Conservation (phyloP, 2,329 filamentous ascomycete genomes). For the Xylariales sp. region DNA sequence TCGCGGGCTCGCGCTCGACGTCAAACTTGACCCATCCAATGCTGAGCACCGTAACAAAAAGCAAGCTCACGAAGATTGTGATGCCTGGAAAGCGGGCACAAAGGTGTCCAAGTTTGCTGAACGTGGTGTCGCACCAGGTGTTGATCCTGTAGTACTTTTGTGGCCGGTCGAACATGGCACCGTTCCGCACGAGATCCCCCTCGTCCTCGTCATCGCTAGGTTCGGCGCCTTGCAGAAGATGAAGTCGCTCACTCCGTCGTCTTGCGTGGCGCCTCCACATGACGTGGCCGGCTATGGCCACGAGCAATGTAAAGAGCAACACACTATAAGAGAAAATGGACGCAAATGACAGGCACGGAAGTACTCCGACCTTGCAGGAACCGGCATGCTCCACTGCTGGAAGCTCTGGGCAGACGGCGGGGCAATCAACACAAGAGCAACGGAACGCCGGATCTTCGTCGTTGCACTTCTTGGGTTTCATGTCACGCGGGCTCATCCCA, state of each 20-base stretch:
- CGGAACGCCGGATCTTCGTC: constrained; percentile 80
- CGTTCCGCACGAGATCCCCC: constrained; percentile 73
- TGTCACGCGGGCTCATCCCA: constrained; percentile 67
- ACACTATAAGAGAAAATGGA: constrained; percentile 83
- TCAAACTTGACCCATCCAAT: constrained; percentile 84
- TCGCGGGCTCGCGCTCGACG: constrained; percentile 86
- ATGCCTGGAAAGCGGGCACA: constrained; percentile 81
- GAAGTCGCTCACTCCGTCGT: constrained; percentile 75
- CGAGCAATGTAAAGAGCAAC: constrained; percentile 63
- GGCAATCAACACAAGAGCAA: constrained; percentile 93
- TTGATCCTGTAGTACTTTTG: constrained; percentile 81
- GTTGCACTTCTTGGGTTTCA: constrained; percentile 81
- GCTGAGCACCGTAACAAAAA: constrained; percentile 74
- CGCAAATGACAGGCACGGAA: constrained; percentile 93
- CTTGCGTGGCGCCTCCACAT: constrained; percentile 70
- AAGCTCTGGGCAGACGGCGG: constrained; percentile 76
- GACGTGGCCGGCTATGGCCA: constrained; percentile 67
- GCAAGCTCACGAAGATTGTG: constrained; percentile 72
- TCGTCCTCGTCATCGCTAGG: constrained; percentile 94
- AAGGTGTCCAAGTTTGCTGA: constrained; percentile 72
- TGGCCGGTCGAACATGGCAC: constrained; percentile 73
- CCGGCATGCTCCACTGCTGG: constrained; percentile 67
- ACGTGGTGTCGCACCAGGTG: constrained; percentile 72
- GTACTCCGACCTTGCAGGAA: constrained; percentile 74
- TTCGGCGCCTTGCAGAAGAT: constrained; percentile 77